Evolutionary conservation across 2,329 filamentous ascomycete genomes (phyloP), one percentile per base, ranked within the genome.

Genomic region (Alternaria brassicae): DNA sequence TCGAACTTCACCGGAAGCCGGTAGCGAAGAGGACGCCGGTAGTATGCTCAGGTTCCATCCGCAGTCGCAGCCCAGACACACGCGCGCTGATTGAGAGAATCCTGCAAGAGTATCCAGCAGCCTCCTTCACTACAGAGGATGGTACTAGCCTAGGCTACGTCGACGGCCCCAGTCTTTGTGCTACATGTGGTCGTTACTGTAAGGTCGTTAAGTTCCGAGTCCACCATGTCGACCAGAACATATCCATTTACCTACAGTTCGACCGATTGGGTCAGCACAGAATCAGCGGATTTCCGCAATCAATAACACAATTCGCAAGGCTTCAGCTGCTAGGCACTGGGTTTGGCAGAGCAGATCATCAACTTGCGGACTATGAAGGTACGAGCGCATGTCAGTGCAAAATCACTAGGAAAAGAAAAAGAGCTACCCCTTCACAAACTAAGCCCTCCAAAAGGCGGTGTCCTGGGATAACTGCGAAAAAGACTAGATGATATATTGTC

Each of bases 271-370:
- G 49, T 15, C 9, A 55, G 44, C 34, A 62, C 13, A 56, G 36
- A 53, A 64, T 65, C n/a, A 63, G 65, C 25, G 32, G 62, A 44
- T 67, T 67, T 56, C 60, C 40, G 8, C 36, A 65, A 37, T 51
- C 21, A 3, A 56, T 65, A 19, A 30, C 42, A 36, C n/a, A 57
- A 2, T 55, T 65, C 4, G 36, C 30, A 52, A 51, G n/a, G 52
- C 42, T 53, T 10, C 23, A 67, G 56, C 44, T 55, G 32, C 62
- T 67, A 45, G 52, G 60, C 28, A 15, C 42, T 55, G 13, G 47
- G 2, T 66, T 66, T 60, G 21, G 61, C 7, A 64, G 51, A 52
- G 19, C 15, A 50, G 56, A 64, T 55, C 23, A 66, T 53, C 9
- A 62, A 37, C 17, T 34, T 19, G 12, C 8, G 13, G 37, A 42